A percentile compares a stretch with the other conserved stretches of the same genome.
Evolutionary conservation across 2,329 filamentous ascomycete species (phyloP).

Genomic region (Gaeumannomyces tritici): DNA sequence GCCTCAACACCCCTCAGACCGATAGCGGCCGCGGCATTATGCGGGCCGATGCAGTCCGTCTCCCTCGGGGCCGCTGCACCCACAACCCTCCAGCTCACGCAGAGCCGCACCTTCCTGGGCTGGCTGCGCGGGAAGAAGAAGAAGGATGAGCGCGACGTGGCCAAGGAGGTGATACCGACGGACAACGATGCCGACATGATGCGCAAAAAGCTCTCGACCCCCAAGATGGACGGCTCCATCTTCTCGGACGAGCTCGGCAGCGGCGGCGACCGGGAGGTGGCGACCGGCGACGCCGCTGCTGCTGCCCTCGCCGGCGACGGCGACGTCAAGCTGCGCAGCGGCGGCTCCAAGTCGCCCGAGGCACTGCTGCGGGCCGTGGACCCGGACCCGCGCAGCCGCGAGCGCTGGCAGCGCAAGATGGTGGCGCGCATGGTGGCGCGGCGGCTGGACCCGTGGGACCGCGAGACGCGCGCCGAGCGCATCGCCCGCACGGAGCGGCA

Average conservation of each 20-base stretch:
- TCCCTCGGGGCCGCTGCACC: conserved; percentile 5
- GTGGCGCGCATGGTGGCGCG: conserved; percentile 65
- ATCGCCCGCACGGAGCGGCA: conserved; percentile 56
- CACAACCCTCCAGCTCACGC: neutral
- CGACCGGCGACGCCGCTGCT: neutral
- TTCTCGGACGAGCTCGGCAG: conserved; percentile 49
- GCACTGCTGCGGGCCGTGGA: conserved; percentile 58
- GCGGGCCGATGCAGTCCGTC: conserved; percentile 13
- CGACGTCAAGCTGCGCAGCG: conserved; percentile 5
- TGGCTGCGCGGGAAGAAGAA: conserved; percentile 16
- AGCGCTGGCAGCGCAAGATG: conserved; percentile 75
- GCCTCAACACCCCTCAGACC: neutral
- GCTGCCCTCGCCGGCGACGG: no score
- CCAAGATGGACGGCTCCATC: conserved; percentile 44
- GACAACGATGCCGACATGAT: neutral
- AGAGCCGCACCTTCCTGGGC: neutral
- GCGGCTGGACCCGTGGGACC: conserved; percentile 50
- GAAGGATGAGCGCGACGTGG: conserved; percentile 10
- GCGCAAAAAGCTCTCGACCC: conserved; percentile 17
- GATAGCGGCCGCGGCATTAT: conserved; percentile 9
- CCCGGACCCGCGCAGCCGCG: conserved; percentile 62
- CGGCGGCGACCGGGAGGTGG: conserved; percentile 13
- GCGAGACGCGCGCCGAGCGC: conserved; percentile 47
- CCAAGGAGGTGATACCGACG: conserved; percentile 10
- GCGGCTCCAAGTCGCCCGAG: conserved; percentile 29